Evolutionary conservation across 2,329 filamentous ascomycete genomes (phyloP).

Genomic region (Neonectria punicea): DNA sequence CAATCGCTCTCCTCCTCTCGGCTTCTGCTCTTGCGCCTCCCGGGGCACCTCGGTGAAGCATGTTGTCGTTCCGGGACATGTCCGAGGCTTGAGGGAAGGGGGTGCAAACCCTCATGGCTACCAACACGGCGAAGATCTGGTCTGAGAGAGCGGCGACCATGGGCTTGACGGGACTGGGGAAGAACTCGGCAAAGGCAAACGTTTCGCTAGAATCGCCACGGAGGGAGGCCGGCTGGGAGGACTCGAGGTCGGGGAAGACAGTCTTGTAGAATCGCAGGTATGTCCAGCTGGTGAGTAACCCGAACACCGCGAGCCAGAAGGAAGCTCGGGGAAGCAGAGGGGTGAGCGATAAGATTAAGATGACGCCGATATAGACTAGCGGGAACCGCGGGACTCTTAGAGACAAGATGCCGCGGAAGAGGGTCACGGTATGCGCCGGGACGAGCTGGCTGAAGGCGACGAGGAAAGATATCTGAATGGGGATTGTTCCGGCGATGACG

Average conservation of each 20-base stretch:
- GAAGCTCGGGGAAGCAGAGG: slow-evolving; percentile 75
- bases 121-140: slow-evolving; percentile 75
- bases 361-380: slow-evolving; percentile 78
- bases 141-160: slow-evolving; percentile 77
- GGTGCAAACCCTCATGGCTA: slow-evolving; percentile 80
- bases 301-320: slow-evolving; percentile 81
- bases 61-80: slow-evolving; percentile 74
- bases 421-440: slow-evolving; percentile 94
- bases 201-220: slow-evolving; percentile 95
- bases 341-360: slow-evolving; percentile 71
- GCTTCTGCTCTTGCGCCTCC: slow-evolving; percentile 87
- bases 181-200: slow-evolving; percentile 95
- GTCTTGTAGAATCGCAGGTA: slow-evolving; percentile 96
- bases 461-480: slow-evolving; percentile 91
- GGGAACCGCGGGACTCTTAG: slow-evolving; percentile 82
- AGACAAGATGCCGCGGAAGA: slow-evolving; percentile 88
- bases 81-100: slow-evolving; percentile 88
- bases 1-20: slow-evolving; percentile 87
- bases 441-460: slow-evolving; percentile 98
- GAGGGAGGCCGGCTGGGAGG: slow-evolving; percentile 69
- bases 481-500: slow-evolving; percentile 87
- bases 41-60: slow-evolving; percentile 65
- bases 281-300: slow-evolving; percentile 90
- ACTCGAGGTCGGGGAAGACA: slow-evolving; percentile 75
- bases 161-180: slow-evolving; percentile 85